Base-by-base conservation (phyloP, 768 basidiomycete species). In the Lentinula edodes region DNA sequence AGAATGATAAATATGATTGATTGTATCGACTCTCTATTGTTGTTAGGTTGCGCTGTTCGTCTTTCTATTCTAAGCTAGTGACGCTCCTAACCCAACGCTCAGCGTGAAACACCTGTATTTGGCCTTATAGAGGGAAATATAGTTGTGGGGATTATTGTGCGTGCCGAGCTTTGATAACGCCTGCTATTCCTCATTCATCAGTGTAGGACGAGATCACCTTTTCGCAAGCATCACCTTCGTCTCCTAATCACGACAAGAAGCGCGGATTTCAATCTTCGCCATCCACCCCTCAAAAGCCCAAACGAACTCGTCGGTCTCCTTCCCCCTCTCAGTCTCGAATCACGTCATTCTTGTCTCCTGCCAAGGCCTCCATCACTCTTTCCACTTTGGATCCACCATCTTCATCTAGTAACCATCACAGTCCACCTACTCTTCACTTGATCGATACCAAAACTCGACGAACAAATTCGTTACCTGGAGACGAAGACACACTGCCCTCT, bases 81-180 rank as follows among this genome's bases (percentile, higher is more conserved):
- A 41, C 42, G 41, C 18, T 20, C 45, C 42, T 36, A 2, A 28
- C 12, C 38, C 18, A 13, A 8, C 10, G 18, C 65, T 54, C 61
- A 93, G 88, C 85, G 93, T 7, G 94, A 96, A 73, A 78, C 95
- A 57, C 91, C 91, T 3, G 87, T 95, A 2, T 91, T 94, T 64
- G 90, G 90, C 0, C 78, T 91, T 60, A 71, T 93, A 4, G 80
- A 89, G 28, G 82, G 74, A 28, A 76, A 86, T 58, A 74, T 89
- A 20, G 79, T 95, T 15, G 70, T 84, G 28, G 94, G 94, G 1
- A 76, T 93, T 36, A 90, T 95, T 45, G 94, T 90, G 69, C 20
- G 46, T 48, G 18, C 3, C 8, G 8, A 62, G 80, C 63, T 18
- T 48, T 50, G 10, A 36, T 28, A 32, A 12, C 41, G 16, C 13